Base-by-base conservation (phyloP, 345 rosid species). In the Populus simonii region DNA sequence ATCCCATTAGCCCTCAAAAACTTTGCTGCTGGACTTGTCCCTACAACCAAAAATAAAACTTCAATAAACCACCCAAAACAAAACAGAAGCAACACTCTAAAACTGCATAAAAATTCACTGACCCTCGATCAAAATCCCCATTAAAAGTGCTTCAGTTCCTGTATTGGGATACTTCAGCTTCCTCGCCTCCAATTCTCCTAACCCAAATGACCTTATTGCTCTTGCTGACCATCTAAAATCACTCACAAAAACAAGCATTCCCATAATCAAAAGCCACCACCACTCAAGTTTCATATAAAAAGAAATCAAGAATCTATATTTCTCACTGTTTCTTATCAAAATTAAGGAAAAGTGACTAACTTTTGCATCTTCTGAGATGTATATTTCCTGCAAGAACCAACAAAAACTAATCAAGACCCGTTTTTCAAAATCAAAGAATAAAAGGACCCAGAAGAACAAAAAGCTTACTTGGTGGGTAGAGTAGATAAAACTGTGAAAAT, bases 71-170 rank as follows among this genome's bases (percentile, higher is more conserved):
- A 41, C n/a, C 10, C 1, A 71, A 41, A 16, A 23, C 8, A 27
- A 27, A 55, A 68, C 43, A 36, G 13, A 29, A 69, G 38, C 63
- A n/a, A 22, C 38, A 15, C 61, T 17, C 38, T 23, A 78, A n/a
- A 70, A 12, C 27, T 43, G 9, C 67, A 76, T 66, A 69, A 39
- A 68, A 53, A 39, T 2, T 45, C 13, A 80, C 92, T 80, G 78
- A 93, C 99, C 98, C 88, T 93, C 98, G 25, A 93, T 90, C 81
- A 93, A 85, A 83, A 95, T 89, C 75, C 99, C 99, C 94, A 90
- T 87, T 23, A 95, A 88, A 84, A 95, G 87, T 8, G 93, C 87
- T 87, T 95, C 99, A 2, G 96, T 92, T 20, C 98, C 97, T 0
- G 96, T 89, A 62, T 70, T 83, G 2, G 94, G 93, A 88, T 95